phyloP scores from a whole-genome alignment of 2,329 filamentous ascomycete species.

The Thielaviopsis ethacetica region DNA sequence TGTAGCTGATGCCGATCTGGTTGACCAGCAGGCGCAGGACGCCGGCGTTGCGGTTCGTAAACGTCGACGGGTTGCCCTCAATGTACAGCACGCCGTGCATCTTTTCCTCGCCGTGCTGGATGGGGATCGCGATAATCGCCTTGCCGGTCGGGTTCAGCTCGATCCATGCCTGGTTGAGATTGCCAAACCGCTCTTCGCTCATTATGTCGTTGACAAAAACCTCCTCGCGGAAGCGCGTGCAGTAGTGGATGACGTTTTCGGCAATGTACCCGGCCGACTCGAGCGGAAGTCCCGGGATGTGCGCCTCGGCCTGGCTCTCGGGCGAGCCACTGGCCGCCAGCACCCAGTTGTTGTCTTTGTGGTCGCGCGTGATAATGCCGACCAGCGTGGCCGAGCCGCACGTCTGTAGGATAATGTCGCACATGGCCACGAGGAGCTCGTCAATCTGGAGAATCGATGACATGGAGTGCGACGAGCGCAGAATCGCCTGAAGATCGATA shows the following conservation, averaged over 20 bases:
- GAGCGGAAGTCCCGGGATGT: constrained; percentile 48
- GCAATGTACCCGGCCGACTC: constrained; percentile 52
- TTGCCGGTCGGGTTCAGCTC: constrained; percentile 52
- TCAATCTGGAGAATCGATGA: constrained; percentile 65
- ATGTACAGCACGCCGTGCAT: constrained; percentile 62
- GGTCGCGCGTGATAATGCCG: constrained; percentile 58
- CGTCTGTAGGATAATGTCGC: constrained; percentile 63
- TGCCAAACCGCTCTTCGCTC: constrained; percentile 62
- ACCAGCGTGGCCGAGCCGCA: constrained; percentile 57
- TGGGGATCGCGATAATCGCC: constrained; percentile 65
- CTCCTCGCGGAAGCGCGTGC: constrained; percentile 57
- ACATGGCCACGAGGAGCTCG: constrained; percentile 63
- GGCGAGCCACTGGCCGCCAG: constrained; percentile 60
- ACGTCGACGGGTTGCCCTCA: constrained; percentile 57
- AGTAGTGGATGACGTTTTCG: constrained; percentile 62
- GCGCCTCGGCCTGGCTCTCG: constrained; percentile 49
- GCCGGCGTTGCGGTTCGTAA: constrained; percentile 56
- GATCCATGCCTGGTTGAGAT: constrained; percentile 54
- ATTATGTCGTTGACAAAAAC: constrained; percentile 60
- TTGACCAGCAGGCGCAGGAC: constrained; percentile 58
- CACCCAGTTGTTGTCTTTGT: constrained; percentile 46
- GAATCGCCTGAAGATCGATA: constrained; percentile 64
- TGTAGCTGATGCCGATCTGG: constrained; percentile 59
- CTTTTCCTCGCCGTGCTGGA: constrained; percentile 53
- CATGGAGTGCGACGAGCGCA: constrained; percentile 64